Percentiles rank a stretch among this genome's conserved stretches.
Conservation (phyloP, 495 filamentous ascomycete species). For the Thermothielavioides terrestris region DNA sequence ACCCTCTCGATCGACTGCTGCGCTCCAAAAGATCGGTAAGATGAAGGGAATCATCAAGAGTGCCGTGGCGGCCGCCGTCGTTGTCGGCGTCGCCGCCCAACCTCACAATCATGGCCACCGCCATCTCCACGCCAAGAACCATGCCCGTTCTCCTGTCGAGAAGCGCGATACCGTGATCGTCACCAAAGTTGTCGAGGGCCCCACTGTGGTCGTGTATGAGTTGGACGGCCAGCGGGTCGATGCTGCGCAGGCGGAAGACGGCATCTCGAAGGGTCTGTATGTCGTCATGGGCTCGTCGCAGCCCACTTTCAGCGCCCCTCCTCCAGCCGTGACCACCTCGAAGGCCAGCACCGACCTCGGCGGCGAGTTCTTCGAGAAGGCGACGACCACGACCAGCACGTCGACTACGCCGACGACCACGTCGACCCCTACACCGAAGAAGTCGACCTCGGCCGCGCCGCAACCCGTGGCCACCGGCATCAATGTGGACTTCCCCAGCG, state of each 20-base stretch:
- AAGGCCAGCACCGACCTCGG: constrained; percentile 11
- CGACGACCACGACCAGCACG: constrained; percentile 15
- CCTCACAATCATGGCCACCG: constrained; percentile 39
- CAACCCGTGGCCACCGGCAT: constrained; percentile 41
- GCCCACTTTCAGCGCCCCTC: constrained; percentile 35
- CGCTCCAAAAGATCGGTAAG: constrained; percentile 11
- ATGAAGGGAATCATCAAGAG: constrained; percentile 43
- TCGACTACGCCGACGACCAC: constrained; percentile 6
- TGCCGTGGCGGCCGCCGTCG: constrained; percentile 41
- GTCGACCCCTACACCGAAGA: constrained; percentile 1
- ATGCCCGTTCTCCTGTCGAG: constrained; percentile 27
- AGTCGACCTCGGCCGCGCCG: constrained; percentile 10
- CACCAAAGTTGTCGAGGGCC: constrained; percentile 31
- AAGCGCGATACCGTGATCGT: constrained; percentile 35
- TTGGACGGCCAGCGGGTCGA: constrained; percentile 48
- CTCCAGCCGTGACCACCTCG: constrained; percentile 22
- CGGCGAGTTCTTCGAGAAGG: constrained; percentile 30
- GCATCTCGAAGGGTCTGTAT: constrained; percentile 49
- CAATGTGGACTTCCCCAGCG: constrained; percentile 67
- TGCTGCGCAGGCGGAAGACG: constrained; percentile 49
- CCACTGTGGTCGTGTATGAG: constrained; percentile 52
- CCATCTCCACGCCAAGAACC: constrained; percentile 31
- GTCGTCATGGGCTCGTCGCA: constrained; percentile 41
- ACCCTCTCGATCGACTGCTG: no score
- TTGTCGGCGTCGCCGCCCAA: constrained; percentile 35